Evolutionary conservation across 805 yeast species (phyloP), one percentile per base, ranked within the genome.

Genomic region (Zygosaccharomyces siamensis): DNA sequence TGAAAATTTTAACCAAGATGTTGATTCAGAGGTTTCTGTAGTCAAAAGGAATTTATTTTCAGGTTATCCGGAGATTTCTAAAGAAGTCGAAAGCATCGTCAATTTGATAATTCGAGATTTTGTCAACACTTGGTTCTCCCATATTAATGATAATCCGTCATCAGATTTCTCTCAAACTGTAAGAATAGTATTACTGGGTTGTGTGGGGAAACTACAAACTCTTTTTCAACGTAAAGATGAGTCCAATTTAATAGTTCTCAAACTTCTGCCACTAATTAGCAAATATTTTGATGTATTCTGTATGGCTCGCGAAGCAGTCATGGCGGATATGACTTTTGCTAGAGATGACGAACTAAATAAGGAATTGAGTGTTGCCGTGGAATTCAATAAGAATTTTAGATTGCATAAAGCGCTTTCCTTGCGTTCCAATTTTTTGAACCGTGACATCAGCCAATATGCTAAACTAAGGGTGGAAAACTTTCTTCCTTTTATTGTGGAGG

Each of bases 211-310:
- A 16, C 45, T 89, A 6, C 73, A 74, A 23, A 49, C 53, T 3
- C 64, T 84, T 27, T 49, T 83, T 0, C 59, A 52, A 0, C 57
- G 60, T 0, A 49, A 81, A 0, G 88, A 87, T 57, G 66, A 78
- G 18, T 72, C 89, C 1, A 74, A 74, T 37, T 60, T 88, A 27
- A 51, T 85, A 2, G 81, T 87, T 1, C 67, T 79, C 27, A 74
- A 74, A 39, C 31, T 86, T 0, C 47, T 86, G 5, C 96, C 97
- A 0, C 56, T 83, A 1, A 5, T 88, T 1, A 82, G 86, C 1
- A 77, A 74, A 10, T 96, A 89, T 62, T 75, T 84, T 50, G 67
- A 71, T 6, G 68, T 70, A 6, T 86, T 75, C 58, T 67, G 76
- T 2, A 54, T 54, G 0, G 77, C 82, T 0, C 73, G 67, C 43